A percentile compares a stretch with the other conserved stretches of the same genome.
phyloP scores from a whole-genome alignment of 2,329 filamentous ascomycete species.

The Epicoccum nigrum region DNA sequence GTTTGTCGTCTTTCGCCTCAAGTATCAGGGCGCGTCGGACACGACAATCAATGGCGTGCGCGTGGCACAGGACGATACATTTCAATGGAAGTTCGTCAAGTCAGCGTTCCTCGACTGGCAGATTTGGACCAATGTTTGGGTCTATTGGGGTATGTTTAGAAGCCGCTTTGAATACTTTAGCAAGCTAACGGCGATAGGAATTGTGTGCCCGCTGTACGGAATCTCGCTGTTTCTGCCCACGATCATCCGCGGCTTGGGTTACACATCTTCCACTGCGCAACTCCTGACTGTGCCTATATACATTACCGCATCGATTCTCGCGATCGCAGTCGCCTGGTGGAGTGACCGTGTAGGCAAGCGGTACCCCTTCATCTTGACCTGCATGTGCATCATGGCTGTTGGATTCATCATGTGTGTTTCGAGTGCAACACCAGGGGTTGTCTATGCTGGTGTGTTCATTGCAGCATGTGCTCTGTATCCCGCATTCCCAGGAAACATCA shows the following conservation, averaged over 20 bases:
- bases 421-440: constrained; percentile 39
- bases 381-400: constrained; percentile 40
- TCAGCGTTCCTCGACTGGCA: constrained; percentile 56
- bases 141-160: constrained; percentile 64
- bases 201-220: constrained; percentile 50
- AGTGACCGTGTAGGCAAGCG: constrained; percentile 43
- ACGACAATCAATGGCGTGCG: constrained; percentile 66
- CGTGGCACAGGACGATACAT: constrained; percentile 70
- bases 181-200: constrained; percentile 26
- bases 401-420: constrained; percentile 49
- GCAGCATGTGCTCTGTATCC: constrained; percentile 47
- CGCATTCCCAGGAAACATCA: constrained; percentile 50
- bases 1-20: constrained; percentile 67
- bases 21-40: constrained; percentile 50
- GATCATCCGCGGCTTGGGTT: constrained; percentile 50
- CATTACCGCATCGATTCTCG: constrained; percentile 44
- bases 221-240: constrained; percentile 55
- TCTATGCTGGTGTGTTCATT: constrained; percentile 48
- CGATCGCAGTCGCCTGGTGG: constrained; percentile 39
- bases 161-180: not conserved
- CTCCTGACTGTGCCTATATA: constrained; percentile 54
- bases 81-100: constrained; percentile 65
- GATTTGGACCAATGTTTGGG: constrained; percentile 59
- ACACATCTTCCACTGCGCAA: constrained; percentile 49
- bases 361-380: constrained; percentile 43